phyloP scores from a whole-genome alignment of 192 early-diverging fungal species.

The Coemansia sp. region DNA sequence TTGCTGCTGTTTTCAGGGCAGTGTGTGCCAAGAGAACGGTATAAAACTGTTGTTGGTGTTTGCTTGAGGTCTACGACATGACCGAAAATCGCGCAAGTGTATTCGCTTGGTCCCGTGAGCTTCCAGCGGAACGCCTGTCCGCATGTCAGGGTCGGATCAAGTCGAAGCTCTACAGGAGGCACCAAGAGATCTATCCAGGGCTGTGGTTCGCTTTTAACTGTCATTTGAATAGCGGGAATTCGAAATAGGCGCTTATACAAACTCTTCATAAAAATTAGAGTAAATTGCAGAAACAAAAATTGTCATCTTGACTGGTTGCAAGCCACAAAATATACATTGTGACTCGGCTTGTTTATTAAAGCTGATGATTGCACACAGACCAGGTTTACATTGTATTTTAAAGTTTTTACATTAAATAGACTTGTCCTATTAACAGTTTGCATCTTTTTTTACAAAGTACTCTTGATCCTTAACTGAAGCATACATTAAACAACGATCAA shows the following conservation, averaged over 20 bases:
- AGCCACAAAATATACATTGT: too few relatives aligned
- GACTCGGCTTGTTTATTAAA: too few relatives aligned
- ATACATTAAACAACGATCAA: background rate
- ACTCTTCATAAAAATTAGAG: background rate
- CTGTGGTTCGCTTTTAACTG: background rate
- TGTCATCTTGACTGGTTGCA: too few relatives aligned
- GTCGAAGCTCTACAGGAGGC: slow-evolving; percentile 63
- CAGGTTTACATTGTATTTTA: too few relatives aligned
- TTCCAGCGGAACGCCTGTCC: slow-evolving; percentile 94
- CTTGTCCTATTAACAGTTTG: too few relatives aligned
- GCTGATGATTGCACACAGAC: too few relatives aligned
- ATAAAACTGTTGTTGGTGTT: slow-evolving; percentile 41
- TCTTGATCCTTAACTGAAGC: too few relatives aligned
- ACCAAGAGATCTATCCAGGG: slow-evolving; percentile 55
- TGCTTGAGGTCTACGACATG: slow-evolving; percentile 64
- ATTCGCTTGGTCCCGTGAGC: slow-evolving; percentile 58
- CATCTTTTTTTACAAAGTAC: too few relatives aligned
- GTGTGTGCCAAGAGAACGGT: slow-evolving; percentile 11
- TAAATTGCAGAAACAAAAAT: background rate
- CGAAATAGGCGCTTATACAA: background rate
- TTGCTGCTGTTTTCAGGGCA: background rate
- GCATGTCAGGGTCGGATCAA: slow-evolving; percentile 78
- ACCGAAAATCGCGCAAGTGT: slow-evolving; percentile 58
- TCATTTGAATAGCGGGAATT: background rate
- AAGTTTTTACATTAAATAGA: too few relatives aligned